Base-by-base conservation (phyloP, 805 yeast genomes). In the Clavispora asparagi region DNA sequence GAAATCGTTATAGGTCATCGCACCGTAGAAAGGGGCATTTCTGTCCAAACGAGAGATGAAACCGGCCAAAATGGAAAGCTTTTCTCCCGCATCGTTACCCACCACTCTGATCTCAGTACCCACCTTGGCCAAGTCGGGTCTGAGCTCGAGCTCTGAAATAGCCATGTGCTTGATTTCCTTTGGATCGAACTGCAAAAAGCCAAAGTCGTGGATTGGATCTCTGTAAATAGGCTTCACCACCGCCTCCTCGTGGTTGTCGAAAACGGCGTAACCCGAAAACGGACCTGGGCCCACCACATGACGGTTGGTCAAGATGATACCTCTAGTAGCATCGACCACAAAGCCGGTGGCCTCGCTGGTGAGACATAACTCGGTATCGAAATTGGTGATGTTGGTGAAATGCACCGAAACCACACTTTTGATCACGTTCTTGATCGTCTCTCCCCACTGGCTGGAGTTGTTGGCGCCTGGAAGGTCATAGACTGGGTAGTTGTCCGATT, bases 271-370 rank as follows among this genome's bases (percentile, higher is more conserved):
- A 1, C 97, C 97, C 31, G 82, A 78, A 63, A 91, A 90, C 1
- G 97, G 97, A 14, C 97, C 96, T 0, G 97, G 90, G 2, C 96
- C 96, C 37, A 90, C 97, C 41, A 91, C 97, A 60, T 91, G 97
- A 60, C 97, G 77, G 67, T 91, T 91, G 10, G 97, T 91, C 62
- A 91, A 73, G 50, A 91, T 89, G 48, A 90, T 79, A 13, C 97
- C 97, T 25, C 80, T 65, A 45, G 77, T 72, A 2, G 92, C 76
- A 63, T 91, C 97, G 10, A 91, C 97, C 6, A 91, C 89, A 63
- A 91, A 91, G 2, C 97, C 97, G 0, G 97, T 88, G n/a, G 97
- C 97, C 64, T 91, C 95, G 44, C 87, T 81, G 26, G 85, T 88
- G 39, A 83, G 64, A 1, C 95, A 84, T 2, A 81, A 67, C 55